phyloP scores from a whole-genome alignment of 306 rosid genomes.

The Carpinus viminea region DNA sequence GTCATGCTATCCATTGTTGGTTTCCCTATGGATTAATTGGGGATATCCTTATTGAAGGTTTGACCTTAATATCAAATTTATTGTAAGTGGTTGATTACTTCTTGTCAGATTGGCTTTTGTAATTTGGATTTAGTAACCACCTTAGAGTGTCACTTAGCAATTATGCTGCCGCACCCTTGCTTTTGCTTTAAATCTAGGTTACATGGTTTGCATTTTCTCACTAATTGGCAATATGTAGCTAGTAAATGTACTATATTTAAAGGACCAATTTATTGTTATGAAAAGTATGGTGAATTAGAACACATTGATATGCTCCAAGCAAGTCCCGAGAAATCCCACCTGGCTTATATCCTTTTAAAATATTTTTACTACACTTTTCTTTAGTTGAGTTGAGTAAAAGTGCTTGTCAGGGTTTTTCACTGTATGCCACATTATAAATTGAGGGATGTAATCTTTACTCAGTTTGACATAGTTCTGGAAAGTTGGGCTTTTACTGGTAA shows the following conservation, averaged over 20 bases:
- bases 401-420: neutral
- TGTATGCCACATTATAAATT: neutral
- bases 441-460: neutral
- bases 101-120: neutral
- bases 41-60: neutral
- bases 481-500: neutral
- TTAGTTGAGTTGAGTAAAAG: neutral
- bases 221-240: neutral
- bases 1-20: neutral
- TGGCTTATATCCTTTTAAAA: neutral
- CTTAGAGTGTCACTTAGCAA: neutral
- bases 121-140: neutral
- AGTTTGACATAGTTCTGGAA: neutral
- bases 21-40: neutral
- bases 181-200: neutral
- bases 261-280: neutral
- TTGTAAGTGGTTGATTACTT: neutral
- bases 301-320: neutral
- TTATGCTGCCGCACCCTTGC: neutral
- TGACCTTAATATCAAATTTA: neutral
- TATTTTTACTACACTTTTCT: neutral
- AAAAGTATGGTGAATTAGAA: neutral
- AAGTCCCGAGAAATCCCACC: neutral
- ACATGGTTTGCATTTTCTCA: neutral
- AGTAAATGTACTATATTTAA: neutral